Evolutionary conservation across 2,329 filamentous ascomycete genomes (phyloP).

Genomic region (Penicillium digitatum): DNA sequence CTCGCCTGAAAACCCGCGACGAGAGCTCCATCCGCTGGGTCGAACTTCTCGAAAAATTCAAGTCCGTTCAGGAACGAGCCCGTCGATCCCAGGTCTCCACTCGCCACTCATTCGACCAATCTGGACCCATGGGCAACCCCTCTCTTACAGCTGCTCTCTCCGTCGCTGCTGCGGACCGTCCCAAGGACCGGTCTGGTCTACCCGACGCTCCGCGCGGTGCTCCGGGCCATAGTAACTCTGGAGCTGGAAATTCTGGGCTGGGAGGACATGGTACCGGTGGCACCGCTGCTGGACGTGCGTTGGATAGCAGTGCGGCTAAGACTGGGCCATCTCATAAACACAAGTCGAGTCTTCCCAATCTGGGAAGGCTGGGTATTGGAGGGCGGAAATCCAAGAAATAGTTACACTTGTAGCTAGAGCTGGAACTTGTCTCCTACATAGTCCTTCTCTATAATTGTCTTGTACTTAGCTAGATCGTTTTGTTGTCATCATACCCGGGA

Average conservation of each 20-base stretch:
- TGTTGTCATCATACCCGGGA: slow-evolving; percentile 22
- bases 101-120: slow-evolving; percentile 45
- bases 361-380: slow-evolving; percentile 68
- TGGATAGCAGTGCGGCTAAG: slow-evolving; percentile 17
- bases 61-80: slow-evolving; percentile 80
- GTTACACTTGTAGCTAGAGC: slow-evolving; percentile 2
- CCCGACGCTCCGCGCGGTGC: slow-evolving; percentile 34
- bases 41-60: slow-evolving; percentile 92
- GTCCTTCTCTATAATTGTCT: not conserved
- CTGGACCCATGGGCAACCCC: slow-evolving; percentile 47
- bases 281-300: slow-evolving; percentile 40
- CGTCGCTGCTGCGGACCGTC: slow-evolving; percentile 27
- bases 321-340: slow-evolving; percentile 49
- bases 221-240: slow-evolving; percentile 19
- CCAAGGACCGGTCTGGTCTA: slow-evolving; percentile 31
- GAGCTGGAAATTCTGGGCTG: slow-evolving; percentile 40
- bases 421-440: not conserved
- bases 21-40: slow-evolving; percentile 85
- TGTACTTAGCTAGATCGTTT: slow-evolving; percentile 6
- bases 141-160: slow-evolving; percentile 33
- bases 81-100: slow-evolving; percentile 60
- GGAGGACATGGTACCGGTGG: slow-evolving; percentile 31
- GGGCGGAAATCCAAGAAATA: slow-evolving; percentile 51
- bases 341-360: slow-evolving; percentile 62
- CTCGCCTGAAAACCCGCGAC: slow-evolving; percentile 74